Conservation (phyloP, 306 rosid species). For the Trichosanthes truncata region DNA sequence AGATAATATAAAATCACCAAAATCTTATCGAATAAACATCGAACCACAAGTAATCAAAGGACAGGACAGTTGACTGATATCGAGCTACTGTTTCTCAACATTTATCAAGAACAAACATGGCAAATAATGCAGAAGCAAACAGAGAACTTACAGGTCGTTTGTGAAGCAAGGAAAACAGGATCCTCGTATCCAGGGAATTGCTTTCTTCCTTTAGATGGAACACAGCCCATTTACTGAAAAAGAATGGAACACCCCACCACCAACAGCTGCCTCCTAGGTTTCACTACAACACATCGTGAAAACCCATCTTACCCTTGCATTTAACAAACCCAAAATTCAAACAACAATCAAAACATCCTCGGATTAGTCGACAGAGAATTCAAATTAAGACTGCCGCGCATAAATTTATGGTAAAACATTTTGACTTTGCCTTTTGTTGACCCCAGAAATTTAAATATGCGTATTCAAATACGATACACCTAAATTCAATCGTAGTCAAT, state of each 20-base stretch:
- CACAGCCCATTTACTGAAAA: constrained; percentile 68
- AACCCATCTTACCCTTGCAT: not conserved
- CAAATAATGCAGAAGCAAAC: constrained; percentile 1
- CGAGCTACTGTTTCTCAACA: not conserved
- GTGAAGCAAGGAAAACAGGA: constrained; percentile 53
- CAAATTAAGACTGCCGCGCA: not conserved
- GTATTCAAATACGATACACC: not conserved
- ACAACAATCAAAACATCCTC: not conserved
- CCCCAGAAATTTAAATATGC: not conserved
- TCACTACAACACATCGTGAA: not conserved
- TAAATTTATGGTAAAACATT: not conserved
- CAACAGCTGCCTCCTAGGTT: not conserved
- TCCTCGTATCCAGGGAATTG: constrained; percentile 41
- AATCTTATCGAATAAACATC: not conserved
- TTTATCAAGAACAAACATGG: not conserved
- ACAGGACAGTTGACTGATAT: not conserved
- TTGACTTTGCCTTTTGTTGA: constrained; percentile 1
- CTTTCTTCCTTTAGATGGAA: constrained; percentile 38
- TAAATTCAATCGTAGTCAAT: not conserved
- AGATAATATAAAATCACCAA: not conserved
- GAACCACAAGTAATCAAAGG: not conserved
- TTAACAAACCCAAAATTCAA: constrained; percentile 3
- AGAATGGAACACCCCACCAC: not conserved
- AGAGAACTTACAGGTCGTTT: constrained; percentile 67
- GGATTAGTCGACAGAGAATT: not conserved